Evolutionary conservation across 768 basidiomycete genomes (phyloP).

Genomic region (Cystobasidiopsis lactophilus): DNA sequence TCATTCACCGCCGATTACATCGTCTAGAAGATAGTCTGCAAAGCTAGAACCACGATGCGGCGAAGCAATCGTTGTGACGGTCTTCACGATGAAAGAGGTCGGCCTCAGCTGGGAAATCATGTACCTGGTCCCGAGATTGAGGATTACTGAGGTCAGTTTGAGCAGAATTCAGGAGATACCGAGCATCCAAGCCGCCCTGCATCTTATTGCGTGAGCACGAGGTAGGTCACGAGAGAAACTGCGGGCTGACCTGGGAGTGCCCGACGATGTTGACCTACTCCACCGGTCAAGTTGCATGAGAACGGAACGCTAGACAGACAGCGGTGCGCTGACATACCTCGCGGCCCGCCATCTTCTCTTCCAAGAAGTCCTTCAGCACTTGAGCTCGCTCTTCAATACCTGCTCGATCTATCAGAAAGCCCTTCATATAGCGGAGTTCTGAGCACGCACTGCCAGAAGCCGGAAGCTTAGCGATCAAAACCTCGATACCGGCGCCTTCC

Average conservation of each 20-base stretch:
- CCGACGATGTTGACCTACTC: conserved; percentile 88
- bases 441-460: conserved; percentile 12
- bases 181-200: conserved; percentile 75
- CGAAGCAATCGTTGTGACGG: conserved; percentile 79
- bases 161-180: too few relatives aligned
- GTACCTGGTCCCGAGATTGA: too few relatives aligned
- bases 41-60: conserved; percentile 87
- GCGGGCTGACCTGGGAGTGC: conserved; percentile 44
- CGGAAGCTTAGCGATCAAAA: conserved; percentile 81
- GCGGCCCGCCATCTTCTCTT: conserved; percentile 53
- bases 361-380: conserved; percentile 65
- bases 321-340: too few relatives aligned
- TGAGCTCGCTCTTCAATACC: conserved; percentile 69
- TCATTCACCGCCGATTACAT: conserved; percentile 37
- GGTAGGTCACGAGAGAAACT: background rate
- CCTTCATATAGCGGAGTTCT: too few relatives aligned
- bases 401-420: too few relatives aligned
- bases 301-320: too few relatives aligned
- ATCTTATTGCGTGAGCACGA: background rate
- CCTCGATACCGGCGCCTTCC: conserved; percentile 65
- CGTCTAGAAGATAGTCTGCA: conserved; percentile 59
- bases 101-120: conserved; percentile 57
- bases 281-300: too few relatives aligned
- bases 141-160: too few relatives aligned
- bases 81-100: conserved; percentile 56